Evolutionary conservation across 345 rosid species (phyloP).

Genomic region (Eucalyptus urophylla): DNA sequence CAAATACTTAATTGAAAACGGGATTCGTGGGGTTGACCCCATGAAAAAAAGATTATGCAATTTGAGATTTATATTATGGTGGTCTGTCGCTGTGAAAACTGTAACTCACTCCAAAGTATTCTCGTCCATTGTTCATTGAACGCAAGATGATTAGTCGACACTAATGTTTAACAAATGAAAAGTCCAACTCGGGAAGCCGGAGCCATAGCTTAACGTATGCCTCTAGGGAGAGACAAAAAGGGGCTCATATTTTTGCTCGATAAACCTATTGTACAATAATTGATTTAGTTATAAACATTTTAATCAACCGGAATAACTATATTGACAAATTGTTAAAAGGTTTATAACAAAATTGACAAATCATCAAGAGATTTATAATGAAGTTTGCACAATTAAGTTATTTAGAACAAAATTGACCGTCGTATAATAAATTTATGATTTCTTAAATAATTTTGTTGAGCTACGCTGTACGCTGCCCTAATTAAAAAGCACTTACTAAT

Average conservation of each 20-base stretch:
- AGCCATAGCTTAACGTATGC: background rate
- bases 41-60: background rate
- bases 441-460: background rate
- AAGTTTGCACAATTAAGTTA: no score
- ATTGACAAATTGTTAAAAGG: no score
- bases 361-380: no score
- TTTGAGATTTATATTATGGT: background rate
- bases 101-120: background rate
- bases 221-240: background rate
- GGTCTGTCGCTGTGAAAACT: background rate
- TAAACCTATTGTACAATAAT: background rate
- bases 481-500: background rate
- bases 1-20: background rate
- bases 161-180: background rate
- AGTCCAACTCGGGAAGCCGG: background rate
- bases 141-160: background rate
- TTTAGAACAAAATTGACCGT: no score
- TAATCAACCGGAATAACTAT: rapidly evolving
- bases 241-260: no score
- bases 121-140: background rate
- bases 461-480: background rate
- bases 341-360: no score
- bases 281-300: rapidly evolving
- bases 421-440: rapidly evolving
- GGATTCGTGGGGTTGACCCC: background rate